A percentile compares a stretch with the other conserved stretches of the same genome.
Evolutionary conservation across 345 rosid species (phyloP).

Genomic region (Syzygium grande): DNA sequence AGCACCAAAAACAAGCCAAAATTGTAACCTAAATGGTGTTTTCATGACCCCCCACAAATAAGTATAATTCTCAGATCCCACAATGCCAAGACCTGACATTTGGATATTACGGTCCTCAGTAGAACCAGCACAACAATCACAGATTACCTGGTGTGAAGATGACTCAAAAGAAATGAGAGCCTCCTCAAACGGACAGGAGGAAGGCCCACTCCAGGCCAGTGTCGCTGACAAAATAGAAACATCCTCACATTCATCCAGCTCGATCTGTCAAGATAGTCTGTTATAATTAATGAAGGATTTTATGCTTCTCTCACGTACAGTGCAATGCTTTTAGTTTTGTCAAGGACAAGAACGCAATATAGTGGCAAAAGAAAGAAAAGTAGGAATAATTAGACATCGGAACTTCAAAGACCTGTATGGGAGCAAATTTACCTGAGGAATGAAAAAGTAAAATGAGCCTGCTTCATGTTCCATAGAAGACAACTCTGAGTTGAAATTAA

Average conservation of each 20-base stretch:
- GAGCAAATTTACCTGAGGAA: slow-evolving; percentile 66
- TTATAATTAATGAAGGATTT: not conserved
- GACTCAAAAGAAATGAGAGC: slow-evolving; percentile 53
- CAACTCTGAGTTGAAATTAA: slow-evolving; percentile 23
- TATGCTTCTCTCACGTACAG: not conserved
- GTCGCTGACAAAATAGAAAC: slow-evolving; percentile 63
- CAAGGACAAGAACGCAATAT: not conserved
- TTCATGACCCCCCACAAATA: not conserved
- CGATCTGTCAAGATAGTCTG: slow-evolving; percentile 48
- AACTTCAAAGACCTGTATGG: not conserved
- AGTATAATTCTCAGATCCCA: not conserved
- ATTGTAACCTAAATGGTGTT: not conserved
- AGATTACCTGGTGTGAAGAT: slow-evolving; percentile 52
- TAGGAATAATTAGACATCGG: not conserved
- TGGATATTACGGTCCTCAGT: not conserved
- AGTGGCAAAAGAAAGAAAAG: not conserved
- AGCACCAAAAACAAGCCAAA: not conserved
- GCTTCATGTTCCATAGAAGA: slow-evolving; percentile 45
- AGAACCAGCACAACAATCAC: not conserved
- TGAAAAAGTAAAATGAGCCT: slow-evolving; percentile 62
- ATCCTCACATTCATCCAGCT: slow-evolving; percentile 58
- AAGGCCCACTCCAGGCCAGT: slow-evolving; percentile 63
- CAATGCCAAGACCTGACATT: not conserved
- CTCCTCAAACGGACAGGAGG: slow-evolving; percentile 39
- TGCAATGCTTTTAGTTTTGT: not conserved